Conservation (phyloP, 495 filamentous ascomycete species). For the Jackrogersella minutella region DNA sequence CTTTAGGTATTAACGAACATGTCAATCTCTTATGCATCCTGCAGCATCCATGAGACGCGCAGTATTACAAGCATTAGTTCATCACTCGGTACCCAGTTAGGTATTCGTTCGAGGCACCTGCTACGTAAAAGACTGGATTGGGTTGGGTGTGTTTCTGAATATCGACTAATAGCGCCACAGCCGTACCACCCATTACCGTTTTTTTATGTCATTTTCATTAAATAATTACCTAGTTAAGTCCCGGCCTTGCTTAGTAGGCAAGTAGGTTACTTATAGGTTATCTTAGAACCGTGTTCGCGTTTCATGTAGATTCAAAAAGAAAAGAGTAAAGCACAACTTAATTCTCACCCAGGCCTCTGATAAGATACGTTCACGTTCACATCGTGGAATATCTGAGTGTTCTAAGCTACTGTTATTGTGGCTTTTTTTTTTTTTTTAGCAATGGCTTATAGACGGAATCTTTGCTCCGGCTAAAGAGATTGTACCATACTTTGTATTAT, state of each 20-base stretch:
- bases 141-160: constrained; percentile 25
- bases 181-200: constrained; percentile 1
- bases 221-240: neutral
- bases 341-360: neutral
- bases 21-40: constrained; percentile 29
- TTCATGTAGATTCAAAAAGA: neutral
- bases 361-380: neutral
- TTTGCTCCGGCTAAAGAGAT: constrained; percentile 34
- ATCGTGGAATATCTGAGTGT: neutral
- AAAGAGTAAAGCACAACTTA: constrained; percentile 1
- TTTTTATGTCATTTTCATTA: constrained; percentile 2
- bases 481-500: neutral
- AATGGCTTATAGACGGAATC: constrained; percentile 8
- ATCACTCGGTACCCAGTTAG: constrained; percentile 12
- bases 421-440: no score
- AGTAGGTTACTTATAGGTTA: no score
- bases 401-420: neutral
- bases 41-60: constrained; percentile 22
- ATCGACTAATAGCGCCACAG: constrained; percentile 25
- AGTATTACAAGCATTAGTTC: constrained; percentile 30
- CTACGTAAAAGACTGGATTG: constrained; percentile 25
- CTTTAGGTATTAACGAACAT: constrained; percentile 32
- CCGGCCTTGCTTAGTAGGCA: no score
- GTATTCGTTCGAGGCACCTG: constrained; percentile 9
- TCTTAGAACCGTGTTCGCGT: neutral